These are phyloP conservation scores for Candida coquimbonensis DNA, from an alignment of 805 yeast species.

Conservation along the genomic window DNA sequence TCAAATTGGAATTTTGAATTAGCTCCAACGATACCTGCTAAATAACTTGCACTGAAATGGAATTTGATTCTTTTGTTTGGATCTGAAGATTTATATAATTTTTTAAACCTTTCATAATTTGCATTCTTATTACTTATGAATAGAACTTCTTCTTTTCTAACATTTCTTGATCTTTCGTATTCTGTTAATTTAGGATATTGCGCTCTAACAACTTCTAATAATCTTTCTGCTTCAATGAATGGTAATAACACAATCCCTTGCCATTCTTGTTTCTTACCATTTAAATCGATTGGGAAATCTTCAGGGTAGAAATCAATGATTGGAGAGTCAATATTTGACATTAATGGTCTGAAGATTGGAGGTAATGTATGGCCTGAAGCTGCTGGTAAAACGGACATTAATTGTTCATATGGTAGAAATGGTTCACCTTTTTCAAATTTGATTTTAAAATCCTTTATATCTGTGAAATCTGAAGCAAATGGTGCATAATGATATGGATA, in stretches of 20 bases:
- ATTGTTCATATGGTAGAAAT: conserved; percentile 84
- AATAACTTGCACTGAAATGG: conserved; percentile 43
- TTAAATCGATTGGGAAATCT: conserved; percentile 86
- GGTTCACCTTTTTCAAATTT: conserved; percentile 66
- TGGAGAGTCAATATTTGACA: conserved; percentile 73
- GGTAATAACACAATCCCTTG: conserved; percentile 89
- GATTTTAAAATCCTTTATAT: conserved; percentile 43
- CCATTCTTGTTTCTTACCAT: conserved; percentile 93
- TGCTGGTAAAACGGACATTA: conserved; percentile 93
- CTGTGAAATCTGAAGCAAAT: conserved; percentile 80
- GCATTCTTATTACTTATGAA: conserved; percentile 60
- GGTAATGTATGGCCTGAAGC: conserved; percentile 87
- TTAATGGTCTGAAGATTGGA: conserved; percentile 67
- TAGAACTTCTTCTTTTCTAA: conserved; percentile 62
- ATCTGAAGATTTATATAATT: conserved; percentile 26
- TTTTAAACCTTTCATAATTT: conserved; percentile 29
- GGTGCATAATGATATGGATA: conserved; percentile 98
- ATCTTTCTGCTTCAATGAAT: conserved; percentile 77
- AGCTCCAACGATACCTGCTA: conserved; percentile 49
- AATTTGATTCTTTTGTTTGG: conserved; percentile 27
- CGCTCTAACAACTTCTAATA: conserved; percentile 56
- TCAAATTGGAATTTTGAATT: conserved; percentile 27
- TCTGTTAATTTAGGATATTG: conserved; percentile 59
- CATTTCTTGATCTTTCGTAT: conserved; percentile 64
- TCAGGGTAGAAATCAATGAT: conserved; percentile 84